Conservation (phyloP, 1,284 basidiomycete species). For the Hemileia vastatrix region DNA sequence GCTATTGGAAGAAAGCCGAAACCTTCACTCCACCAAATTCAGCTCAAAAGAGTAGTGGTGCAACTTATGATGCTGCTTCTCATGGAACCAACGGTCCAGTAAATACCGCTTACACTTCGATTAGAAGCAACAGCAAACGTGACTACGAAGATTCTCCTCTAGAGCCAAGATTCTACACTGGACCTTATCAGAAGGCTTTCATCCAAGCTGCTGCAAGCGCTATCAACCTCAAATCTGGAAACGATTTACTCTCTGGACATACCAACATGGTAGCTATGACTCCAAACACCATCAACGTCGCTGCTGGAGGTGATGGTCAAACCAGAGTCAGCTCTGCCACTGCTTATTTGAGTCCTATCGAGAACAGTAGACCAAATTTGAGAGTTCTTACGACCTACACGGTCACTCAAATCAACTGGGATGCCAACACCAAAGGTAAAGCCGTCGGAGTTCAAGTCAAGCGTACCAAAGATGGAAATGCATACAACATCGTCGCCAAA, state of each 20-base stretch:
- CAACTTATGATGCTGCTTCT: slow-evolving; percentile 25
- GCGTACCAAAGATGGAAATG: slow-evolving; percentile 23
- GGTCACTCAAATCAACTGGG: slow-evolving; percentile 32
- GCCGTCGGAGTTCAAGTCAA: slow-evolving; percentile 33
- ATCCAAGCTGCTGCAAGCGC: slow-evolving; percentile 23
- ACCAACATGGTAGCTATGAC: slow-evolving; percentile 29
- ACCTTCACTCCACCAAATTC: slow-evolving; percentile 28
- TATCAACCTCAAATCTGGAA: slow-evolving; percentile 25
- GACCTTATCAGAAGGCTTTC: slow-evolving; percentile 30
- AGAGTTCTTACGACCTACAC: too few species aligned
- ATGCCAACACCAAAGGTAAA: slow-evolving; percentile 1
- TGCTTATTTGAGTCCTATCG: slow-evolving; percentile 31
- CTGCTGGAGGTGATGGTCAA: slow-evolving; percentile 3
- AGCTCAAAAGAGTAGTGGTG: slow-evolving; percentile 24
- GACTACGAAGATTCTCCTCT: slow-evolving; percentile 4
- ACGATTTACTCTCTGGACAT: slow-evolving; percentile 29
- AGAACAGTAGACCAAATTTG: slow-evolving; percentile 8
- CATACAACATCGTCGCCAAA: slow-evolving; percentile 39
- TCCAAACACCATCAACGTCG: slow-evolving; percentile 27
- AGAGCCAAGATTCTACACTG: slow-evolving; percentile 29
- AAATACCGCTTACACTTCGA: slow-evolving; percentile 26
- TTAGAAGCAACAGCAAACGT: slow-evolving; percentile 1
- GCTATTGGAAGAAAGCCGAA: slow-evolving; percentile 35
- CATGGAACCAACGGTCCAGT: slow-evolving; percentile 33
- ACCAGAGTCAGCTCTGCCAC: slow-evolving; percentile 27